Evolutionary conservation across 1,139 yeast species (phyloP).

Genomic region (Eremothecium coryli): DNA sequence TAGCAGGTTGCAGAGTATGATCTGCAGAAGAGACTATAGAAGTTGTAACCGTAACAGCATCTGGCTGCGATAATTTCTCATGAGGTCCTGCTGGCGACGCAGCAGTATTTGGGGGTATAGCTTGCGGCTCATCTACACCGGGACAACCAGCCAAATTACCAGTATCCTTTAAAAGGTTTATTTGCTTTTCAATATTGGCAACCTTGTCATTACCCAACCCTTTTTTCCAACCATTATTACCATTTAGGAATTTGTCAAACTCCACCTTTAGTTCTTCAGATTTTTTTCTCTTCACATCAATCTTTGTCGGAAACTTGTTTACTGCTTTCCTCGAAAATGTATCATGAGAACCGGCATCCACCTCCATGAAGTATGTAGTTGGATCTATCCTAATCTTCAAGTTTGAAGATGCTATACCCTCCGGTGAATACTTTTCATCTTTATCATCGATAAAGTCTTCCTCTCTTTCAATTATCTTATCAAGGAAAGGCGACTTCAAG

Average conservation of each 20-base stretch:
- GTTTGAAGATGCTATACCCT: conserved; percentile 61
- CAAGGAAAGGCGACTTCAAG: conserved; percentile 64
- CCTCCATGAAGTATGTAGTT: conserved; percentile 70
- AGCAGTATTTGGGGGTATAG: no score
- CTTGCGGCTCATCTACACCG: no score
- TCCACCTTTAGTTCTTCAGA: conserved; percentile 20
- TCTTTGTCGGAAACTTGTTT: conserved; percentile 24
- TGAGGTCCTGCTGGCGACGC: no score
- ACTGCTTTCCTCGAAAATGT: conserved; percentile 53
- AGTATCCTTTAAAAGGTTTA: conserved; percentile 10
- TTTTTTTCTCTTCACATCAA: conserved; percentile 16
- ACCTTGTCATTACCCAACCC: conserved; percentile 12
- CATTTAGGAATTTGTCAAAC: conserved; percentile 19
- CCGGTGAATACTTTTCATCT: conserved; percentile 34
- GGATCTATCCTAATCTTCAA: conserved; percentile 73
- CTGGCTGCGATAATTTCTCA: no score
- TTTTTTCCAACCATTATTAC: conserved; percentile 21
- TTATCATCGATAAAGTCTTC: conserved; percentile 29
- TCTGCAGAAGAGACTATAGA: not conserved
- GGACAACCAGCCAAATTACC: conserved; percentile 13
- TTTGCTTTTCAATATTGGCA: conserved; percentile 9
- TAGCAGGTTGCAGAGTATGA: not conserved
- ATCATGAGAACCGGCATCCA: conserved; percentile 77
- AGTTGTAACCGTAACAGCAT: not conserved
- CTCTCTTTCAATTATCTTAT: conserved; percentile 47